phyloP scores from a whole-genome alignment of 345 rosid genomes.

The Boechera divaricarpa region DNA sequence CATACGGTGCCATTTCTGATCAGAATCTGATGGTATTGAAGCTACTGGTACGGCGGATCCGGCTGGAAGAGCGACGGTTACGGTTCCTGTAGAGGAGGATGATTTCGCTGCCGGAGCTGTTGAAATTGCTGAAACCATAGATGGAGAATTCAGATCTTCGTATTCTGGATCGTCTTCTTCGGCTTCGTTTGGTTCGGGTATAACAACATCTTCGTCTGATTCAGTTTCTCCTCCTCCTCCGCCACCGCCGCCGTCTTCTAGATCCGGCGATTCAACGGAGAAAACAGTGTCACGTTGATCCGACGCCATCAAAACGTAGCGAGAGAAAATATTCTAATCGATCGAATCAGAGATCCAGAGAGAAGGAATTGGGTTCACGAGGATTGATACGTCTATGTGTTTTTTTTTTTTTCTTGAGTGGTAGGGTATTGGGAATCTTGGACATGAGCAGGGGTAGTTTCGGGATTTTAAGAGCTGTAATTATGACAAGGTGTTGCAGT shows the following conservation, averaged over 20 bases:
- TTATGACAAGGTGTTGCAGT: slow-evolving; percentile 20
- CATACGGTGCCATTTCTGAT: slow-evolving; percentile 57
- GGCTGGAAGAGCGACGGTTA: slow-evolving; percentile 49
- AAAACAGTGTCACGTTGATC: slow-evolving; percentile 61
- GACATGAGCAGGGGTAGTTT: slow-evolving; percentile 24
- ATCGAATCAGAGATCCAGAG: slow-evolving; percentile 33
- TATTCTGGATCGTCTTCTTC: slow-evolving; percentile 60
- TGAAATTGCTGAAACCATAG: slow-evolving; percentile 29
- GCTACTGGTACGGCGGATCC: slow-evolving; percentile 48
- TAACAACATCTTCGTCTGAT: slow-evolving; percentile 49
- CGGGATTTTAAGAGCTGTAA: not conserved
- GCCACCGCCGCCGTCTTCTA: slow-evolving; percentile 51
- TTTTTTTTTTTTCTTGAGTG: not conserved
- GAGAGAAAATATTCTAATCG: not conserved
- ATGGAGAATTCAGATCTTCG: slow-evolving; percentile 60
- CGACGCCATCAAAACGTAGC: slow-evolving; percentile 56
- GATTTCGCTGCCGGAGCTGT: slow-evolving; percentile 28
- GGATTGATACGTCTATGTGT: slow-evolving; percentile 35
- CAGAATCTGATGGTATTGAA: slow-evolving; percentile 50
- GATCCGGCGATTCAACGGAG: slow-evolving; percentile 63
- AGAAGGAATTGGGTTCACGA: slow-evolving; percentile 43
- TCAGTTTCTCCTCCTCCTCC: slow-evolving; percentile 42
- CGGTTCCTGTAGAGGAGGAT: slow-evolving; percentile 40
- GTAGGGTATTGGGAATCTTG: slow-evolving; percentile 39
- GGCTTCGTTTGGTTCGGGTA: slow-evolving; percentile 46